phyloP scores from a whole-genome alignment of 129 eudicot species.

The Flaveria brownii region DNA sequence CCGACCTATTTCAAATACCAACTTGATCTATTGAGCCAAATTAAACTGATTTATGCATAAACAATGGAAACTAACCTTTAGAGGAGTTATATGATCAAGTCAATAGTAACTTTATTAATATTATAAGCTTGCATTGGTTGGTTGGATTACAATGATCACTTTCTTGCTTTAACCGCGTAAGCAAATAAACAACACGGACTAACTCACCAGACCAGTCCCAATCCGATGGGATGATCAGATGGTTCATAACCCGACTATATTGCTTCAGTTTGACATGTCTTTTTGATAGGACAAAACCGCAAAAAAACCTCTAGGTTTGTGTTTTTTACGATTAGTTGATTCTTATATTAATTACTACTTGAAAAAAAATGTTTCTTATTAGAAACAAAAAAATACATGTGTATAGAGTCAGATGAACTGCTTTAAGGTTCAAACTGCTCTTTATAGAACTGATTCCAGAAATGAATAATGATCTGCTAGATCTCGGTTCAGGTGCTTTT shows the following conservation, averaged over 20 bases:
- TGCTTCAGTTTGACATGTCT: background rate
- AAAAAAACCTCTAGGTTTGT: background rate
- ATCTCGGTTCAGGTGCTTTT: too few relatives aligned
- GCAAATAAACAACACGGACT: background rate
- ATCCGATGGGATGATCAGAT: background rate
- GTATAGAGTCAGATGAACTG: too few relatives aligned
- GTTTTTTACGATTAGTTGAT: background rate
- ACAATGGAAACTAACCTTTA: background rate
- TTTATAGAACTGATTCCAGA: too few relatives aligned
- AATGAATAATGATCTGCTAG: too few relatives aligned
- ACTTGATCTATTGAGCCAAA: background rate
- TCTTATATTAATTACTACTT: background rate
- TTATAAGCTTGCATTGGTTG: background rate
- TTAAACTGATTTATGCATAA: background rate
- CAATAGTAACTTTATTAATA: background rate
- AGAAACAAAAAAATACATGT: too few relatives aligned
- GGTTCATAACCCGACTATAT: background rate
- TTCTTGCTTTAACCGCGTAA: background rate
- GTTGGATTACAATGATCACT: background rate
- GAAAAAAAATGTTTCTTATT: too few relatives aligned
- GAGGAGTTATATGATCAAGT: background rate
- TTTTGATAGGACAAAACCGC: background rate
- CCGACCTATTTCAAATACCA: background rate
- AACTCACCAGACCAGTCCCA: background rate
- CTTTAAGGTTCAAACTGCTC: too few relatives aligned